Base-by-base conservation (phyloP, 352 stramenopile species). In the Phytophthora constricta region DNA sequence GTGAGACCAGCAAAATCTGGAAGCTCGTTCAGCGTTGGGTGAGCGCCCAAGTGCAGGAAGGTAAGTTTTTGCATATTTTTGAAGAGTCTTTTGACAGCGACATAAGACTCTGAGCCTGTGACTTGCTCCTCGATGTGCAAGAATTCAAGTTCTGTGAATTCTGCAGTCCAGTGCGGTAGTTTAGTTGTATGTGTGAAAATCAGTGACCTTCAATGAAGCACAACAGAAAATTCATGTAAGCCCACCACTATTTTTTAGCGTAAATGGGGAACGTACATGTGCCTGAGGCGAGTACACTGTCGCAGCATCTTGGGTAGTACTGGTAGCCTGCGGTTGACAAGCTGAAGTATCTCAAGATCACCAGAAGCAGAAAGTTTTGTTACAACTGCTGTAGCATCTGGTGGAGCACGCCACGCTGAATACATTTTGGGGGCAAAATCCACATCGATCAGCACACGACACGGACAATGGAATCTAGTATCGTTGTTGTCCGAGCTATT, bases 61-160 rank as follows among this genome's bases (percentile, higher is more conserved):
- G 68, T 59, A 0, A 85, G 62, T 2, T 61, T 39, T 16, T 46
- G 19, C 71, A 82, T 82, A 19, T 56, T 52, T 8, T 58, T 56
- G 26, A 85, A 81, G 0, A 79, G 4, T 61, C 48, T 42, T 67
- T 34, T 1, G 70, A 70, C 8, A 85, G 31, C 4, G 22, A 25
- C 13, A 48, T 19, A 17, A 85, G 52, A 13, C 59, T 79, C 5
- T 53, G 13, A 2, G 20, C 17, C 5, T 27, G 31, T 8, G 46
- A 51, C 20, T 77, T 79, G 28, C 72, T n/a, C 76, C 53, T 84
- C 41, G 34, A 84, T 65, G 20, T 78, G 77, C 46, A 83, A 37
- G 16, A 72, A 80, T 41, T 83, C 68, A 31, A 84, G 62, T 8
- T 70, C 49, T 2, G 55, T 62, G 33, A 80, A 72, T 11, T 76